Evolutionary conservation across 306 rosid genomes (phyloP), one percentile per base, ranked within the genome.

Genomic region (Gillenia trifoliata): DNA sequence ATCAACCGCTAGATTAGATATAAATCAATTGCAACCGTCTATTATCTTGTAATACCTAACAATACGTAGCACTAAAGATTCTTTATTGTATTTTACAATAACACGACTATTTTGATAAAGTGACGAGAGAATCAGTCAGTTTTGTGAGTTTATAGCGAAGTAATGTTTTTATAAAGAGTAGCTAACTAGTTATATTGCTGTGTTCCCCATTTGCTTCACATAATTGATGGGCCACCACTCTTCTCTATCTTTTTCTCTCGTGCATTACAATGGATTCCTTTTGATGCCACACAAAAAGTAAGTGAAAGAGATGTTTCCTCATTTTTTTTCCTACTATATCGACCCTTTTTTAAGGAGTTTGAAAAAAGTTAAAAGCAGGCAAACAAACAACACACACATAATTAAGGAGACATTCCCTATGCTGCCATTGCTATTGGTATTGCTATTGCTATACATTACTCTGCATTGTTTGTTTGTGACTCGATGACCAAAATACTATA

Each of bases 281-380:
- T 73, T 62, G 38, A 54, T 68, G 81, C 52, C 75, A 38, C 76
- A 31, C 71, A 52, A 77, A 84, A 89, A 83, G 91, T 72, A 31
- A 50, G 61, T 79, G 93, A 89, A 81, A 86, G 85, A 38, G 93
- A 86, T 75, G 71, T 79, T 69, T 77, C 28, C 61, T 49, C 45
- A 64, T 31, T 59, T 13, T 2, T 25, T 2, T 26, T 45, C 40
- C n/a, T n/a, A n/a, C n/a, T 11, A 45, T 47, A 23, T 59, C 82
- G 76, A 57, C 77, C 80, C 69, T 69, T 74, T 70, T 64, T 83
- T 71, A 68, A 75, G 86, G 78, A 83, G 49, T 55, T 47, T 41
- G 50, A 25, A 29, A 30, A 72, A 71, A 29, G 67, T 15, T 57
- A 43, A 73, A 45, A 60, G 22, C 78, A 36, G 22, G 60, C 36